Evolutionary conservation across 1,284 basidiomycete species (phyloP).

Genomic region (Ceratobasidium sp.): DNA sequence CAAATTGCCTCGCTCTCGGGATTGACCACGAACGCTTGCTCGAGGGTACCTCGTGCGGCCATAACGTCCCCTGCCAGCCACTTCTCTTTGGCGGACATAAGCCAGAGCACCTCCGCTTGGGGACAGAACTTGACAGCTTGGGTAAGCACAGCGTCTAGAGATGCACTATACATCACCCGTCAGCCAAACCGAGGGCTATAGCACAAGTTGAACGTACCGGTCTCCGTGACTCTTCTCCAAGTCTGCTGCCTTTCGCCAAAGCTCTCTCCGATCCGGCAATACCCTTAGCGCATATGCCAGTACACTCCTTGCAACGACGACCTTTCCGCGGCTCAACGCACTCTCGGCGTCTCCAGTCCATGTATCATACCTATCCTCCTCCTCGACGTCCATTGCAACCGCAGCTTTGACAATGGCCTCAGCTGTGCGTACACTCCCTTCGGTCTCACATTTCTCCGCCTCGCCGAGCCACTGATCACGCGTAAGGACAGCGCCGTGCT

Average conservation of each 20-base stretch:
- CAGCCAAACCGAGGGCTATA: constrained; percentile 23
- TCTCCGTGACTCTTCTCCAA: constrained; percentile 92
- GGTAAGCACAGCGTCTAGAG: constrained; percentile 83
- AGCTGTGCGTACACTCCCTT: constrained; percentile 86
- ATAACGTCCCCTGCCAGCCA: constrained; percentile 90
- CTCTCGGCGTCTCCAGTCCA: constrained; percentile 94
- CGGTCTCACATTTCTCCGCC: constrained; percentile 90
- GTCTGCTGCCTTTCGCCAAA: constrained; percentile 93
- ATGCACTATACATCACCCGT: constrained; percentile 63
- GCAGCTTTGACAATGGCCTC: constrained; percentile 97
- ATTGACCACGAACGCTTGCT: constrained; percentile 92
- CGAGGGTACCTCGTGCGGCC: constrained; percentile 86
- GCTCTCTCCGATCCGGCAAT: constrained; percentile 82
- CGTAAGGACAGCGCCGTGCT: constrained; percentile 88
- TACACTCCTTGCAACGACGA: constrained; percentile 87
- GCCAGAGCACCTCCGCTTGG: constrained; percentile 94
- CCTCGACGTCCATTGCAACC: constrained; percentile 93
- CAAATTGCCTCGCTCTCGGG: constrained; percentile 97
- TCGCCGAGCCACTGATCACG: constrained; percentile 97
- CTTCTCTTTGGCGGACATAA: constrained; percentile 96
- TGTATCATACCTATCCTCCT: constrained; percentile 88
- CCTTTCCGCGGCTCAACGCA: constrained; percentile 76
- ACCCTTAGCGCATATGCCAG: constrained; percentile 90
- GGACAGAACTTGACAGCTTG: constrained; percentile 90
- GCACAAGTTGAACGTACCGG: constrained; percentile 58